Percentiles rank a stretch among this genome's conserved stretches.
These are phyloP conservation scores for Penicillium atrosanguineum DNA, from an alignment of 495 filamentous ascomycete genomes.

Conservation along the genomic window DNA sequence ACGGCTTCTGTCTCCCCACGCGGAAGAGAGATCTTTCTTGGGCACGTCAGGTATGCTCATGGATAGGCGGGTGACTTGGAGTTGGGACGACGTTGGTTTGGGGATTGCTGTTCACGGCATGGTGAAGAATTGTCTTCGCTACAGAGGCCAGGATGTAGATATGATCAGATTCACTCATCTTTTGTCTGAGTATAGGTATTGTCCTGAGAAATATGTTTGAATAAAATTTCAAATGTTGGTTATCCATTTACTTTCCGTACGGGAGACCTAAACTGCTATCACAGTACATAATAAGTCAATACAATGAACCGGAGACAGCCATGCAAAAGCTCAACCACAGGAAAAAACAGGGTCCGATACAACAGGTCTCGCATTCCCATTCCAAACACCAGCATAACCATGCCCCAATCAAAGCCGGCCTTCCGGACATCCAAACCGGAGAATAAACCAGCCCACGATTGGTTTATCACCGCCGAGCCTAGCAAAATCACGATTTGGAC, in stretches of 20 bases:
- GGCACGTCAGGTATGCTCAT: neutral
- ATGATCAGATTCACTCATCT: neutral
- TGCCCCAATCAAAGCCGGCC: conserved; percentile 11
- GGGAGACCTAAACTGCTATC: neutral
- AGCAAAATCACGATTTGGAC: conserved; percentile 50
- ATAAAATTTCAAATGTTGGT: neutral
- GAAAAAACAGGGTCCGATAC: neutral
- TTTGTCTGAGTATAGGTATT: neutral
- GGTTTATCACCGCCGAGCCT: conserved; percentile 39
- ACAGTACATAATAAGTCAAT: neutral
- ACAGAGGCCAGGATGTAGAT: neutral
- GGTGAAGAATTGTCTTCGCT: no score
- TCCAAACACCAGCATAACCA: neutral
- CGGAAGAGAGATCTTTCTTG: neutral
- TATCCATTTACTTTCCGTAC: neutral
- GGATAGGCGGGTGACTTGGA: neutral
- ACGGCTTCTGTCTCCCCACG: conserved; percentile 7
- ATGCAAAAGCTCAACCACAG: neutral
- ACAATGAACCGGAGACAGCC: neutral
- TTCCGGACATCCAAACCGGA: conserved; percentile 16
- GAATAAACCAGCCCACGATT: conserved; percentile 20
- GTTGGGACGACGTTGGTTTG: neutral
- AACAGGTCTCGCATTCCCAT: neutral
- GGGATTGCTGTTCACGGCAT: neutral
- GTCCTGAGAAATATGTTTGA: neutral